Base-by-base conservation (phyloP, 768 basidiomycete species). In the Termitomyces sp. region DNA sequence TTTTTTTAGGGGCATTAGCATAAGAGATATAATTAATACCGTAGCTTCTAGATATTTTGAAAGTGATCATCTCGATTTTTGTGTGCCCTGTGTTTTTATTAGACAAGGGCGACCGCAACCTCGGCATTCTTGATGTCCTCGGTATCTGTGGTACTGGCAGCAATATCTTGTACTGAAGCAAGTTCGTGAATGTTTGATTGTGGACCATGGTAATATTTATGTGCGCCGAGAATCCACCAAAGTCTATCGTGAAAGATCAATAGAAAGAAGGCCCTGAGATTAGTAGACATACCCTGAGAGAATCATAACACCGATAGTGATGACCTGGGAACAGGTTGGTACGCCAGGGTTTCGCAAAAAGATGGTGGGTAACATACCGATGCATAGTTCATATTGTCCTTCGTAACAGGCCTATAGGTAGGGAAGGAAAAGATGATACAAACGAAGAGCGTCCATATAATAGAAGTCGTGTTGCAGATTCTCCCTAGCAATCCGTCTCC, bases 341-440 rank as follows among this genome's bases (percentile, higher is more conserved):
- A 12, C 32, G 20, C 36, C 46, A 15, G 29, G 34, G 55, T 58
- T 49, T 37, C 45, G 25, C 25, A 25, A 36, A 61, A 52, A 4
- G 0, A n/a, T 12, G 58, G 51, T 25, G 4, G 32, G 52, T 40
- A 49, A 75, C 81, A 66, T 60, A 88, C 89, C 36, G 87, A 83
- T n/a, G 88, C 87, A 66, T 92, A 92, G 70, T 92, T 92, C 89
- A 92, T 91, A 61, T 86, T 91, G 36, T 79, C 69, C 43, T 73
- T 66, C n/a, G 87, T 90, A 17, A 92, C 87, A 3, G 92, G 91
- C 46, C 79, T 73, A 47, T 83, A 69, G 5, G 85, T 89, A 1
- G 92, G 92, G 66, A 93, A 74, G 46, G 86, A 84, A 73, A 91
- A 89, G 66, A 92, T 85, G 47, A 91, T 79, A 60, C 76, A 80